These are phyloP conservation scores for Apostasia ramifera DNA, from an alignment of 106 monocot genomes.

Conservation along the genomic window DNA sequence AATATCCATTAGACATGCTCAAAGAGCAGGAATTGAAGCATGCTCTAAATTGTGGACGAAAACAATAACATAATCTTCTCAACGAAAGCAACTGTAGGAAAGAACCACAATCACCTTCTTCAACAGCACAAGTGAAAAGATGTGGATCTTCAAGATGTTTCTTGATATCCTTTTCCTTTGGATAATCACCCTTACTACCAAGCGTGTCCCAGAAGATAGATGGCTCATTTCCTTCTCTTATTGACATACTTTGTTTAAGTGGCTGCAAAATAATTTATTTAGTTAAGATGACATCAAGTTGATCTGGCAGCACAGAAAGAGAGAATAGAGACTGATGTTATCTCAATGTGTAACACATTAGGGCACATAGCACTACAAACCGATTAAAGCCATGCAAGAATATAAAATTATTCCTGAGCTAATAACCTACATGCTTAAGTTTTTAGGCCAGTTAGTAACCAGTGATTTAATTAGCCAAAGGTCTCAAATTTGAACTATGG, in stretches of 20 bases:
- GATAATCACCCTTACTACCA: slow-evolving; percentile 22
- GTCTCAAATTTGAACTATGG: no score
- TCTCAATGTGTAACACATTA: no score
- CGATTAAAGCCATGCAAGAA: no score
- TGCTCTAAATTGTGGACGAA: neutral
- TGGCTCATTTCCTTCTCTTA: slow-evolving; percentile 32
- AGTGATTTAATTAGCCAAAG: no score
- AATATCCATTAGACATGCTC: slow-evolving; percentile 8
- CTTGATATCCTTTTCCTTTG: slow-evolving; percentile 28
- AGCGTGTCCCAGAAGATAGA: slow-evolving; percentile 23
- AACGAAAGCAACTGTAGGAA: neutral
- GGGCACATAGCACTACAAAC: no score
- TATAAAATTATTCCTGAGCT: no score
- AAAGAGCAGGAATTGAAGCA: neutral
- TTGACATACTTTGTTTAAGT: slow-evolving; percentile 13
- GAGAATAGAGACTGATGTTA: no score
- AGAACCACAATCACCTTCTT: slow-evolving; percentile 19
- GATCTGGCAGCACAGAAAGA: neutral
- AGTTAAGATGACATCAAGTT: slow-evolving; percentile 1
- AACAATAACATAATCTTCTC: neutral
- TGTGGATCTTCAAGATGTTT: slow-evolving; percentile 22
- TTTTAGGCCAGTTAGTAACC: no score
- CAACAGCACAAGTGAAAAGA: slow-evolving; percentile 18
- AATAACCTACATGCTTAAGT: no score
- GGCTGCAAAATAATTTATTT: slow-evolving; percentile 11